These are phyloP conservation scores for Pluteus cervinus DNA, from an alignment of 768 basidiomycete genomes.

Conservation along the genomic window DNA sequence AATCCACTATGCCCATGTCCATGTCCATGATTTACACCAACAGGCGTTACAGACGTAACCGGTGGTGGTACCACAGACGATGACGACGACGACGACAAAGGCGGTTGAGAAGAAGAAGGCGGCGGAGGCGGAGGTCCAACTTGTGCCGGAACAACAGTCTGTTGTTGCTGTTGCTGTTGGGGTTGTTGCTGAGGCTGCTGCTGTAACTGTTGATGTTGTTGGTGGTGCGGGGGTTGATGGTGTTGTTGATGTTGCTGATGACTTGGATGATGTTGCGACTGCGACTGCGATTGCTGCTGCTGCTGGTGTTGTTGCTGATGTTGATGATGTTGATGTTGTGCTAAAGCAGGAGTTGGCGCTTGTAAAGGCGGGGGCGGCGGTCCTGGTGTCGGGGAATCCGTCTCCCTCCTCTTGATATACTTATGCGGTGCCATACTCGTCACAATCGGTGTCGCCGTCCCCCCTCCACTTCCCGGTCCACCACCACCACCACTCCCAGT, in stretches of 20 bases:
- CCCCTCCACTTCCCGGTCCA: too few relatives aligned
- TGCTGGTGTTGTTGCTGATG: constrained; percentile 1
- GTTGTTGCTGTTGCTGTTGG: constrained; percentile 6
- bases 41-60: constrained; percentile 5
- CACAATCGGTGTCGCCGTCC: constrained; percentile 11
- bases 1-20: too few relatives aligned
- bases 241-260: not conserved
- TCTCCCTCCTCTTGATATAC: too few relatives aligned
- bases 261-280: constrained; percentile 4
- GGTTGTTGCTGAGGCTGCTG: constrained; percentile 6
- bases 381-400: constrained; percentile 3
- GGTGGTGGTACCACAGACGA: not conserved
- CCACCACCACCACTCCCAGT: too few relatives aligned
- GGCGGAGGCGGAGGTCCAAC: constrained; percentile 5
- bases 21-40: too few relatives aligned
- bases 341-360: constrained; percentile 1
- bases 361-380: not conserved
- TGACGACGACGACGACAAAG: not conserved
- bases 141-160: constrained; percentile 3
- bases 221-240: constrained; percentile 4
- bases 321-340: constrained; percentile 1
- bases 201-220: constrained; percentile 7
- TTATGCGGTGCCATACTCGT: not conserved
- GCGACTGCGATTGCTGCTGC: constrained; percentile 8
- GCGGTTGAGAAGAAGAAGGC: constrained; percentile 8